Conservation (phyloP, 106 monocot genomes). For the Hemerocallis citrina region DNA sequence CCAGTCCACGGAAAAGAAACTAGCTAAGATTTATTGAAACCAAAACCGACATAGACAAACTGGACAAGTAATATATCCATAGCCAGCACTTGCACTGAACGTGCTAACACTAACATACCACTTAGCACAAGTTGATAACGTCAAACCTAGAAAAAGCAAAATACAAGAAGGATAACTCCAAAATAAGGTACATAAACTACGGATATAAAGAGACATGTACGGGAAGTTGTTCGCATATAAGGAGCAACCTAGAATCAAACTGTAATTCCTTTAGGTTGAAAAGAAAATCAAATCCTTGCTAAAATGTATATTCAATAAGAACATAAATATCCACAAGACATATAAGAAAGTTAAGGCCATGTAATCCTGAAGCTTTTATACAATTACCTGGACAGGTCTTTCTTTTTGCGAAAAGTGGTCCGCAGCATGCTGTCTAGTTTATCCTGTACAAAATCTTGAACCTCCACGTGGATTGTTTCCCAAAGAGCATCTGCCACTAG, state of each 20-base stretch:
- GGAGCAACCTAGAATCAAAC: neutral
- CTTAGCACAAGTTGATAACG: neutral
- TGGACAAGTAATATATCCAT: neutral
- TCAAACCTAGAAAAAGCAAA: neutral
- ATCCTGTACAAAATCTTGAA: constrained; percentile 99
- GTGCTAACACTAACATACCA: neutral
- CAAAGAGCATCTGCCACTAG: constrained; percentile 90
- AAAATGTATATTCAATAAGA: neutral
- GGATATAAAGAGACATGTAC: neutral
- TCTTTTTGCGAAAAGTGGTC: constrained; percentile 94
- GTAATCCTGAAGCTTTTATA: neutral
- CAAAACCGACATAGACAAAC: neutral
- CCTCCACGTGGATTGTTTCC: constrained; percentile 98
- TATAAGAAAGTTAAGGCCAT: neutral
- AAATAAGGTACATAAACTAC: neutral
- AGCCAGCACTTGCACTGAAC: neutral
- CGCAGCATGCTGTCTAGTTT: constrained; percentile 82
- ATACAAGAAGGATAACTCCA: neutral
- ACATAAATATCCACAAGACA: neutral
- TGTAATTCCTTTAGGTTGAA: neutral
- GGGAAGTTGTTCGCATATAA: neutral
- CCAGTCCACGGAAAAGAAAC: neutral
- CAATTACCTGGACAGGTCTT: constrained; percentile 69
- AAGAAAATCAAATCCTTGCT: neutral
- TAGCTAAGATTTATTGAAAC: neutral